Evolutionary conservation across 2,329 filamentous ascomycete genomes (phyloP).

Genomic region (Didymella segeticola): DNA sequence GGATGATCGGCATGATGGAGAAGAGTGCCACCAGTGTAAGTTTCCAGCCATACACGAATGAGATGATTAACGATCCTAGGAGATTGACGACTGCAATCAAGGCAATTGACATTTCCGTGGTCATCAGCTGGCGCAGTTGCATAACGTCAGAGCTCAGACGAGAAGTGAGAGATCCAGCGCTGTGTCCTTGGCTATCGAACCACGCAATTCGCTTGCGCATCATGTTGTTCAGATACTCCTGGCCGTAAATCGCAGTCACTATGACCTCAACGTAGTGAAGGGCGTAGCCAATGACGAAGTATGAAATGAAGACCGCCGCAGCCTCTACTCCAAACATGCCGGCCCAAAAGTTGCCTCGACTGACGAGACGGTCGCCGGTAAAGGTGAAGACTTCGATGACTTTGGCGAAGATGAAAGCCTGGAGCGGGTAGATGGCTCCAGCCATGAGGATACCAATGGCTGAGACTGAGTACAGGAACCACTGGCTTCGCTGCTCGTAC

Average conservation of each 20-base stretch:
- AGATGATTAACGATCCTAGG: constrained; percentile 68
- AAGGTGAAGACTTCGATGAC: constrained; percentile 48
- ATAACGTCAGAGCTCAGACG: constrained; percentile 64
- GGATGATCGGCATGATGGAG: constrained; percentile 61
- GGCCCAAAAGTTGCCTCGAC: constrained; percentile 64
- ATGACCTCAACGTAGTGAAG: constrained; percentile 46
- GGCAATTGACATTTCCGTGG: constrained; percentile 65
- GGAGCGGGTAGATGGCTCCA: constrained; percentile 48
- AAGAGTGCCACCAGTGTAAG: constrained; percentile 71
- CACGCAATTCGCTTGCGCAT: constrained; percentile 65
- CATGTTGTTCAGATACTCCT: constrained; percentile 68
- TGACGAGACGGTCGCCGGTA: constrained; percentile 35
- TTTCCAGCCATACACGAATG: constrained; percentile 79
- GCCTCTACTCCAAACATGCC: constrained; percentile 71
- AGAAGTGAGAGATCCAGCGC: constrained; percentile 66
- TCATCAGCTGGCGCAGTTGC: constrained; percentile 68
- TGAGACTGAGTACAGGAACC: constrained; percentile 41
- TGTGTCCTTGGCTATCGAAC: constrained; percentile 65
- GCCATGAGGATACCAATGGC: constrained; percentile 38
- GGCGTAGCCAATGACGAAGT: constrained; percentile 57
- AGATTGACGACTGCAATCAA: constrained; percentile 72
- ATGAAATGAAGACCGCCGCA: constrained; percentile 59
- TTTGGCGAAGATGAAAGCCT: constrained; percentile 49
- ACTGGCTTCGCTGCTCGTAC: constrained; percentile 44
- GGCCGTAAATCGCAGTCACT: constrained; percentile 61